Evolutionary conservation across 306 rosid species (phyloP).

Genomic region (Begonia fuchsioides): DNA sequence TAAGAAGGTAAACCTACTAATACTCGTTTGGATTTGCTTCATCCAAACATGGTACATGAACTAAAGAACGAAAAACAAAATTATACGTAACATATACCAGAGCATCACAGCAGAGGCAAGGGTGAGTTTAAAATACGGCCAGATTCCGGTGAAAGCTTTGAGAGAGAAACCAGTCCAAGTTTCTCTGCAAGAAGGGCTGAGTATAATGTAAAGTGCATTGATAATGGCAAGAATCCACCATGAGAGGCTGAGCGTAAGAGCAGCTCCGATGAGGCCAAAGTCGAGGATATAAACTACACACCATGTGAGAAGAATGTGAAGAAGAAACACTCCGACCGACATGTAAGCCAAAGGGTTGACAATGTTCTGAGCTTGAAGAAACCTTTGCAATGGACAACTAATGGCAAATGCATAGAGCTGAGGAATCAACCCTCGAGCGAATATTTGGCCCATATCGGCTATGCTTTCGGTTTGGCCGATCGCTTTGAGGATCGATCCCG

Average conservation of each 20-base stretch:
- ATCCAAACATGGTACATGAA: too few relatives aligned
- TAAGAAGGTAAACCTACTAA: too few relatives aligned
- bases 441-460: too few relatives aligned
- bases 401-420: slow-evolving; percentile 22
- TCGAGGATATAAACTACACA: not conserved
- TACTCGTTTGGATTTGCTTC: too few relatives aligned
- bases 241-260: too few relatives aligned
- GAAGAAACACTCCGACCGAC: slow-evolving; percentile 7
- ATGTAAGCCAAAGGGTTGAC: slow-evolving; percentile 19
- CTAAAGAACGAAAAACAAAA: too few relatives aligned
- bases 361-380: slow-evolving; percentile 40
- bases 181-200: not conserved
- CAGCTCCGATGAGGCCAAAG: not conserved
- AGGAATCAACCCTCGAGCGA: too few relatives aligned
- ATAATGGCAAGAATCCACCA: too few relatives aligned
- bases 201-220: too few relatives aligned
- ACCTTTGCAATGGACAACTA: slow-evolving; percentile 44
- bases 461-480: too few relatives aligned
- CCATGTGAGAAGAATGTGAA: not conserved
- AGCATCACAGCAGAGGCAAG: slow-evolving; percentile 10
- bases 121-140: slow-evolving; percentile 3
- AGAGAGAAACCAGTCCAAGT: slow-evolving; percentile 12
- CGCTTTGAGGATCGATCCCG: too few relatives aligned
- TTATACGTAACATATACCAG: not conserved
- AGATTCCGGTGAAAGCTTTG: slow-evolving; percentile 9